Base-by-base conservation (phyloP, 2,329 filamentous ascomycete species). In the Cyanodermella asteris region DNA sequence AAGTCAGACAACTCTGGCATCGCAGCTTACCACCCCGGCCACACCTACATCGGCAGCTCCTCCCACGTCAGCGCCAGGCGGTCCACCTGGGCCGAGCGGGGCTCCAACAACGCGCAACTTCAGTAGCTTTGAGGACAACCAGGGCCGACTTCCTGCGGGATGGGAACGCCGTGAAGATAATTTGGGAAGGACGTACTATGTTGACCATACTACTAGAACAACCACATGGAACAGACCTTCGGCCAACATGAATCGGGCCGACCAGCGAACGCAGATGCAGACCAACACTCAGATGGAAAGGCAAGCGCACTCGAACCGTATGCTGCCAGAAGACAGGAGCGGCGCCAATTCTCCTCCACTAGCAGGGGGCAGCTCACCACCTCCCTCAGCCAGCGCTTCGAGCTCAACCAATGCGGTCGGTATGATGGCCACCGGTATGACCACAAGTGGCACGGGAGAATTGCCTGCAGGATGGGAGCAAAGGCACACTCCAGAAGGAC, bases 111-210 rank as follows among this genome's bases (percentile, higher is more conserved):
- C 49, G 22, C 58, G 58, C 22, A 67, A 66, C 26, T 68, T 91
- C 43, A 93, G 81, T 41, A 82, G 84, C 1, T 97, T 97, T 36
- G 84, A 94, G 51, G 87, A 97, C 50, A 69, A 72, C n/a, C 82
- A 93, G 43, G 87, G 87, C 29, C 72, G 84, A 38, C 53, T 97
- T 27, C 87, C 87, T 17, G 71, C 76, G 25, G 87, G 87, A 17
- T 97, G 87, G 84, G 87, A 97, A 53, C 71, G 87, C 28, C 69
- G 87, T 28, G 84, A 94, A 48, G 87, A 97, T 46, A 87, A 93
- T 38, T 51, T 94, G 21, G 84, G 87, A 26, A 67, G 87, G 40
- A 94, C 84, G 13, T 97, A 97, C 46, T 97, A 94, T 45, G 87
- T 97, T 26, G 87, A 97, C 43, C 87, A 94, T 47, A 94, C 94